These are phyloP conservation scores for Talinum fruticosum DNA, from an alignment of 148 eudicot genomes.

Conservation along the genomic window DNA sequence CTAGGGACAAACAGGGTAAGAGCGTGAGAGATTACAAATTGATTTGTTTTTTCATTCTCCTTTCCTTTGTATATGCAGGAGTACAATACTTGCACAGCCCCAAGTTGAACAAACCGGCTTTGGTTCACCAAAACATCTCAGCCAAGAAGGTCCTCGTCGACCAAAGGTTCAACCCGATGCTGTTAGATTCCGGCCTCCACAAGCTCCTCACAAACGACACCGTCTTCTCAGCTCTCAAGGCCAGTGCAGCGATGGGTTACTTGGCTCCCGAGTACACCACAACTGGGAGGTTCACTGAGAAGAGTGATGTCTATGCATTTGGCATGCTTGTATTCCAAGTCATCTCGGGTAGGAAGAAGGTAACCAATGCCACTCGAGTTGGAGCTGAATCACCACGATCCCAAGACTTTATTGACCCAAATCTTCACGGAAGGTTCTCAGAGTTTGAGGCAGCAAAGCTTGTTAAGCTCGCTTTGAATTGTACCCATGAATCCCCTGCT, in stretches of 20 bases:
- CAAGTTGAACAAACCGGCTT: conserved; percentile 55
- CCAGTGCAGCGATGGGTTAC: conserved; percentile 97
- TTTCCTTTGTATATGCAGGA: conserved; percentile 45
- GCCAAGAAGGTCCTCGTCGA: conserved; percentile 73
- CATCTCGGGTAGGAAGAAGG: conserved; percentile 62
- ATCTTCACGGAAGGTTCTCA: conserved; percentile 57
- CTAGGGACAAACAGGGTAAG: neutral
- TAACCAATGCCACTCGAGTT: conserved; percentile 37
- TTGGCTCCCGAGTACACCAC: conserved; percentile 88
- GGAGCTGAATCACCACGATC: conserved; percentile 48
- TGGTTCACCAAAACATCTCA: conserved; percentile 85
- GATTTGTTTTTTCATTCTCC: too few species aligned
- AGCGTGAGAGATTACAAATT: too few species aligned
- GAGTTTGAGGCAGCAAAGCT: conserved; percentile 71
- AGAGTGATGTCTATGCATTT: conserved; percentile 81
- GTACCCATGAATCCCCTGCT: conserved; percentile 66
- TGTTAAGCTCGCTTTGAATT: conserved; percentile 56
- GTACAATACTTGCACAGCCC: conserved; percentile 68
- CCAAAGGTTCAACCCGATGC: conserved; percentile 50
- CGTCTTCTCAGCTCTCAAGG: conserved; percentile 78
- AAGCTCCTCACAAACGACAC: conserved; percentile 85
- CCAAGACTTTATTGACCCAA: conserved; percentile 56
- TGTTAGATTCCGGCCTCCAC: conserved; percentile 71
- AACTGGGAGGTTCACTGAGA: conserved; percentile 83
- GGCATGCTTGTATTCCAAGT: conserved; percentile 76